Evolutionary conservation across 306 rosid genomes (phyloP).

Genomic region (Vigna trinervia): DNA sequence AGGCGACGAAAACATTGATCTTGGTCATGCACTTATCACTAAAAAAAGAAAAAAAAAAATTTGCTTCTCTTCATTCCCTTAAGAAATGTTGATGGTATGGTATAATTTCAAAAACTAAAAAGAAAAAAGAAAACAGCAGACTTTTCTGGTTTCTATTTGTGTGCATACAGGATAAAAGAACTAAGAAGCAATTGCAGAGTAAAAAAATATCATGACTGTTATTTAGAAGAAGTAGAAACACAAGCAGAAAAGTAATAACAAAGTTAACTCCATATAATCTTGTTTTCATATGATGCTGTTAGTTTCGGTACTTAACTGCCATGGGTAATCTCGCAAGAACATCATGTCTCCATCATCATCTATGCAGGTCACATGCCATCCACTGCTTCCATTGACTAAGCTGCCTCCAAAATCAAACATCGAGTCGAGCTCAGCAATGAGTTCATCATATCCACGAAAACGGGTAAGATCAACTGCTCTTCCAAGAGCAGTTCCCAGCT

Average conservation of each 20-base stretch:
- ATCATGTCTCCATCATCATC: constrained; percentile 60
- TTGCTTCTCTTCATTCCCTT: neutral
- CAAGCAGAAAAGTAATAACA: neutral
- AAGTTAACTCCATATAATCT: neutral
- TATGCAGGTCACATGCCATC: constrained; percentile 66
- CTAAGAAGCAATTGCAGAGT: constrained; percentile 23
- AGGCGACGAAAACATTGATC: neutral
- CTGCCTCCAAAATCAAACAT: constrained; percentile 71
- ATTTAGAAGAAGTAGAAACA: constrained; percentile 20
- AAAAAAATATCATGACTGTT: neutral
- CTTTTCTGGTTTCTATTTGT: neutral
- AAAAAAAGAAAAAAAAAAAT: neutral
- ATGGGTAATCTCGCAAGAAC: constrained; percentile 55
- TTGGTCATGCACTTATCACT: neutral
- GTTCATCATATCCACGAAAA: constrained; percentile 58
- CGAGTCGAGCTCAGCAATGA: constrained; percentile 59
- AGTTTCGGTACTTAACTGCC: constrained; percentile 64
- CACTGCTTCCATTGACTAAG: constrained; percentile 58
- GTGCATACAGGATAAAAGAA: neutral
- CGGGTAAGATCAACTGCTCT: constrained; percentile 62
- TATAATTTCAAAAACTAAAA: neutral
- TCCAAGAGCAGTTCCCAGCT: constrained; percentile 67
- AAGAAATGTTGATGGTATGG: neutral
- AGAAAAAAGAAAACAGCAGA: neutral
- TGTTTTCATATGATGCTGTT: constrained; percentile 11